Conservation (phyloP, 176 grass and related monocot genomes). For the Ensete glaucum region DNA sequence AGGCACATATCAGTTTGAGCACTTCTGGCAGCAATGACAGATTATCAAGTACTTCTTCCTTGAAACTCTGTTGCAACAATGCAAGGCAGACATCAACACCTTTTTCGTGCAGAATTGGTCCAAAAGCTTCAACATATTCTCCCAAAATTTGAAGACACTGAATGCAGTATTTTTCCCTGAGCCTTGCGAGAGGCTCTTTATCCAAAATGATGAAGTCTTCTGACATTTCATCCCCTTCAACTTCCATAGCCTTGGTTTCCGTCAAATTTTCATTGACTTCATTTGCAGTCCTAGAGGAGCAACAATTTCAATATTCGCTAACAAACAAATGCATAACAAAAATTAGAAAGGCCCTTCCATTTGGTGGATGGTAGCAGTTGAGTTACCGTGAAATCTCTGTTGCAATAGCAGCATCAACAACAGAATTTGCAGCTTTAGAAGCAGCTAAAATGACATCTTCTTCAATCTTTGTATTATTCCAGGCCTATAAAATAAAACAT, state of each 20-base stretch:
- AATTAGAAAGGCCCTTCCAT: too few relatives aligned
- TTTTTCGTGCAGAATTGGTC: conserved; percentile 92
- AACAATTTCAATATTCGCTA: not conserved
- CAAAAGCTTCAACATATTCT: conserved; percentile 94
- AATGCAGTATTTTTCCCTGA: conserved; percentile 91
- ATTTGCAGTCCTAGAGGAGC: conserved; percentile 29
- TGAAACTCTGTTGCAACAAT: conserved; percentile 67
- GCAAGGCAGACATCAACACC: conserved; percentile 92
- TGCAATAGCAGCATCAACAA: conserved; percentile 84
- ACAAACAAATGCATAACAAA: not conserved
- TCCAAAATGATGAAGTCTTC: conserved; percentile 78
- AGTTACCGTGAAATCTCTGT: conserved; percentile 69
- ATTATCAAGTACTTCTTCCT: conserved; percentile 33
- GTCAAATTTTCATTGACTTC: conserved; percentile 26
- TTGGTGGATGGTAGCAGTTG: conserved; percentile 8
- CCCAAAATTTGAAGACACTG: conserved; percentile 82
- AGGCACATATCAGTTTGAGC: conserved; percentile 77
- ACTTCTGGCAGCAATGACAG: conserved; percentile 63
- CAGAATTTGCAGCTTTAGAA: conserved; percentile 70
- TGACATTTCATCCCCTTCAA: conserved; percentile 42
- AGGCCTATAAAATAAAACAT: conserved; percentile 44
- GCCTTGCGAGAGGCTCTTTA: conserved; percentile 44
- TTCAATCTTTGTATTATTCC: conserved; percentile 58
- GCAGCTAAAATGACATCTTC: conserved; percentile 61
- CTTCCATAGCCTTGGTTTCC: conserved; percentile 39